Percentiles rank a stretch among this genome's conserved stretches.
Evolutionary conservation across 106 monocot species (phyloP).

Genomic region (Dendrobium huoshanense): DNA sequence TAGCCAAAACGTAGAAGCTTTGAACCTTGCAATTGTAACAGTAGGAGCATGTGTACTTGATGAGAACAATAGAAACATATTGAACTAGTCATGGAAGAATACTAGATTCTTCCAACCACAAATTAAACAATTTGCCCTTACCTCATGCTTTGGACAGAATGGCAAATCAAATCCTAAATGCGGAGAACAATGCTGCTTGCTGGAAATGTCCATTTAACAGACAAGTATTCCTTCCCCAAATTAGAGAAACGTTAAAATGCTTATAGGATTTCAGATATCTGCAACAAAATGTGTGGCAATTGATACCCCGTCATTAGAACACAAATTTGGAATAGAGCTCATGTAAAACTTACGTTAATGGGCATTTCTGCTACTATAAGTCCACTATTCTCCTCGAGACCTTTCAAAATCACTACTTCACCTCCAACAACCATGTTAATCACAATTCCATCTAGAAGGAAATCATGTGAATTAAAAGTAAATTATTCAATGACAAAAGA

Average conservation of each 20-base stretch:
- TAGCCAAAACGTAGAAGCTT: too few relatives aligned
- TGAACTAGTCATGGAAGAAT: neutral
- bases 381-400: conserved; percentile 69
- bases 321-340: neutral
- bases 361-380: conserved; percentile 93
- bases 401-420: conserved; percentile 79
- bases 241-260: neutral
- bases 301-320: neutral
- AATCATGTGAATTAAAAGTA: neutral
- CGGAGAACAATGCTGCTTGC: neutral
- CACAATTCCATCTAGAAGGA: conserved; percentile 85
- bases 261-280: conserved; percentile 62
- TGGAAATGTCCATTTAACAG: neutral
- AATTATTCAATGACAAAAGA: neutral
- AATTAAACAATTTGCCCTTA: neutral
- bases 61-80: too few relatives aligned
- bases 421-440: conserved; percentile 99
- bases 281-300: conserved; percentile 17
- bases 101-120: neutral
- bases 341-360: conserved; percentile 57
- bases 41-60: too few relatives aligned
- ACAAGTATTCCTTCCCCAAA: too few relatives aligned
- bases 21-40: too few relatives aligned
- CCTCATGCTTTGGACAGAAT: neutral
- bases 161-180: neutral